Evolutionary conservation across 306 rosid genomes (phyloP).

Genomic region (Malus sieversii): DNA sequence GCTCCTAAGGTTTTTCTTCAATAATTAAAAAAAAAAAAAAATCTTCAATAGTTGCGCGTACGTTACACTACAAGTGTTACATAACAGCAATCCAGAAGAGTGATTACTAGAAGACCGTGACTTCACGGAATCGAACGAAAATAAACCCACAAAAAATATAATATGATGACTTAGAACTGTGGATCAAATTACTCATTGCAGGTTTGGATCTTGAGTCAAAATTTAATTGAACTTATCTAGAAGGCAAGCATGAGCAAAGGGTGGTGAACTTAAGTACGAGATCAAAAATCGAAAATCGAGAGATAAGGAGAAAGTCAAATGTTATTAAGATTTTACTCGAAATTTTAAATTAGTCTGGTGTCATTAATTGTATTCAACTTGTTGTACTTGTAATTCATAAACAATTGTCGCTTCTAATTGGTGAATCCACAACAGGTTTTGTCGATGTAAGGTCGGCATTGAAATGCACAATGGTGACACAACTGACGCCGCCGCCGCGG

Average conservation of each 20-base stretch:
- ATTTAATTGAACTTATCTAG: not conserved
- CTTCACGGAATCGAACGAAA: not conserved
- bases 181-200: not conserved
- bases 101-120: not conserved
- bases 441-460: conserved; percentile 5
- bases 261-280: conserved; percentile 1
- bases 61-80: not conserved
- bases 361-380: not conserved
- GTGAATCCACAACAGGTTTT: conserved; percentile 2
- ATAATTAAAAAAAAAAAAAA: too few species aligned
- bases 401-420: not conserved
- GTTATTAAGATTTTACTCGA: conserved; percentile 4
- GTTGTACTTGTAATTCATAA: not conserved
- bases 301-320: conserved; percentile 10
- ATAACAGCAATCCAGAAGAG: not conserved
- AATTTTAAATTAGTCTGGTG: not conserved
- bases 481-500: not conserved
- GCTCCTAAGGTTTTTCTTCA: not conserved
- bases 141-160: too few species aligned
- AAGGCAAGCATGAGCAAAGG: conserved; percentile 6
- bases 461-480: conserved; percentile 1
- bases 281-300: conserved; percentile 6
- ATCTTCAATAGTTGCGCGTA: not conserved
- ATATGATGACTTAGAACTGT: too few species aligned
- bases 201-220: not conserved